Conservation (phyloP, 2,329 filamentous ascomycete genomes). For the Fusarium virguliforme region DNA sequence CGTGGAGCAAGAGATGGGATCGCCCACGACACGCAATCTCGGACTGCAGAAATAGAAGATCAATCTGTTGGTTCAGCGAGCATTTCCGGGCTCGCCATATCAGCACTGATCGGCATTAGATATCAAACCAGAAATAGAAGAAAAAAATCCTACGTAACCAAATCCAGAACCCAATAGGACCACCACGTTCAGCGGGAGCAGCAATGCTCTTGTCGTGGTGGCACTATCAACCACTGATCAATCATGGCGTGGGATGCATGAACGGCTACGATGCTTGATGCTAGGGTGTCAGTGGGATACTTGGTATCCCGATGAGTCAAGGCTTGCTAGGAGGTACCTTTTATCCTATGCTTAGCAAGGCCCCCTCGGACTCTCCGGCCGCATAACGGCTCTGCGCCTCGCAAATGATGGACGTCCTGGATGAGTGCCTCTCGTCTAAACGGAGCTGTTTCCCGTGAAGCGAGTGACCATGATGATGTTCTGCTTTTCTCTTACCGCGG, state of each 20-base stretch:
- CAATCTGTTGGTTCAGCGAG: constrained; percentile 5
- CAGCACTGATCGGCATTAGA: not conserved
- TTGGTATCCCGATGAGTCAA: not conserved
- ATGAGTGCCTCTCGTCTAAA: constrained; percentile 10
- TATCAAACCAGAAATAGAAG: constrained; percentile 8
- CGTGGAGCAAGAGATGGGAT: constrained; percentile 5
- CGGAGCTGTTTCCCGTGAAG: constrained; percentile 9
- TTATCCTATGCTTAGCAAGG: constrained; percentile 13
- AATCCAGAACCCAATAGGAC: constrained; percentile 5
- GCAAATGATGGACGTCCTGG: constrained; percentile 11
- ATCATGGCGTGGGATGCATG: constrained; percentile 5
- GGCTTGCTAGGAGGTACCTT: constrained; percentile 6
- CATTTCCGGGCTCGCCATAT: not conserved
- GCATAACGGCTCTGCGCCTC: constrained; percentile 10
- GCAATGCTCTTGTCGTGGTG: constrained; percentile 7
- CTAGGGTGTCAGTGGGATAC: not conserved
- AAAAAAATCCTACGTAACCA: constrained; percentile 9
- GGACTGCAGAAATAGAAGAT: constrained; percentile 10
- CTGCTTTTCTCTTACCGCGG: constrained; percentile 14
- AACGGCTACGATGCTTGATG: constrained; percentile 2
- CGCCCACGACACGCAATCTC: constrained; percentile 18
- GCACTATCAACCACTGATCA: constrained; percentile 2
- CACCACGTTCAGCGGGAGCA: not conserved
- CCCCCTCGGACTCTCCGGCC: constrained; percentile 27
- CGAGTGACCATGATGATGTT: constrained; percentile 5